These are phyloP conservation scores for Diaporthe ilicicola DNA, from an alignment of 2,329 filamentous ascomycete species.

Conservation along the genomic window DNA sequence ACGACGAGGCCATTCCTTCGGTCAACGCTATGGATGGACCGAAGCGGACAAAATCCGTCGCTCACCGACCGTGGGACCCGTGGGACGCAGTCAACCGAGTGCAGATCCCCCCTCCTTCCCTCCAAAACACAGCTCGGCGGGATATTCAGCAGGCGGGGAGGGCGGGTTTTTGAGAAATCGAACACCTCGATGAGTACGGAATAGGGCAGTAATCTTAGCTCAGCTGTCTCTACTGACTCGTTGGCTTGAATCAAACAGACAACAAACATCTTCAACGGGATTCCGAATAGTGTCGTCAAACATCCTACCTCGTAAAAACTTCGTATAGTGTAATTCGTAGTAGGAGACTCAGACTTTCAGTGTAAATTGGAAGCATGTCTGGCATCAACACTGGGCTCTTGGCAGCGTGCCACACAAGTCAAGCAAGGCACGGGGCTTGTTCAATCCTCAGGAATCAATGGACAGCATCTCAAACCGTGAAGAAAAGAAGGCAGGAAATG, in stretches of 20 bases:
- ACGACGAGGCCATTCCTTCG: slow-evolving; percentile 9
- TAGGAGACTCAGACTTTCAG: not conserved
- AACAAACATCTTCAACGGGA: no score
- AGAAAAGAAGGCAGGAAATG: slow-evolving; percentile 32
- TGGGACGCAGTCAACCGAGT: not conserved
- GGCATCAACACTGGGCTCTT: not conserved
- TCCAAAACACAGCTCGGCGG: not conserved
- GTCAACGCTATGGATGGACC: not conserved
- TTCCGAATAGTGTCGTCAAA: no score
- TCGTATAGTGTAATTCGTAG: no score
- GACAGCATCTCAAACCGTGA: not conserved
- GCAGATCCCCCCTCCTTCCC: not conserved
- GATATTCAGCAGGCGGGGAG: not conserved
- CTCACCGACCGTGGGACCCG: slow-evolving; percentile 4
- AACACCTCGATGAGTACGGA: no score
- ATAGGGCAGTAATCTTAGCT: no score
- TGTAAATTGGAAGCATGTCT: no score
- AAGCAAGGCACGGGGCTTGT: not conserved
- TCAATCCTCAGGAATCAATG: not conserved
- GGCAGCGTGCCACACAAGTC: not conserved
- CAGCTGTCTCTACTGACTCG: no score
- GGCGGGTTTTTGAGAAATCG: not conserved
- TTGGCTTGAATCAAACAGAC: no score
- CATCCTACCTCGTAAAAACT: no score
- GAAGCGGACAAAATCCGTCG: slow-evolving; percentile 13